Conservation (phyloP, 108 stramenopile genomes). For the Conticribra weissflogii region DNA sequence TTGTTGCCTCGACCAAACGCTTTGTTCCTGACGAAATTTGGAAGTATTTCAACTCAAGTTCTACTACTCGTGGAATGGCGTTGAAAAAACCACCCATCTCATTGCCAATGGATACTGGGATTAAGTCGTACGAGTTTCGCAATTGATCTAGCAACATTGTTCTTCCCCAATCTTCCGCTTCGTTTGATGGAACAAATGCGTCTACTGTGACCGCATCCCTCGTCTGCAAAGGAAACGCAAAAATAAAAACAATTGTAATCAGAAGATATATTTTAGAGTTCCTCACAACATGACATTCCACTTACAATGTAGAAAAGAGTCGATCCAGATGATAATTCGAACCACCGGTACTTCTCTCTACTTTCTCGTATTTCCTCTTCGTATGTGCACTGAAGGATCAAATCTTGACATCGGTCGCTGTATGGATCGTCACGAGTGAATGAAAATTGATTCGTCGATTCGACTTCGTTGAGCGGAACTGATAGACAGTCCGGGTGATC, state of each 20-base stretch:
- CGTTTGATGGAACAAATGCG: slow-evolving; percentile 29
- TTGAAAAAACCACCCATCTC: slow-evolving; percentile 52
- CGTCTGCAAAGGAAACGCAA: slow-evolving; percentile 53
- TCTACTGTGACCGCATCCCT: slow-evolving; percentile 56
- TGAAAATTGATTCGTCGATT: slow-evolving; percentile 50
- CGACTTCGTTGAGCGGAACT: slow-evolving; percentile 43
- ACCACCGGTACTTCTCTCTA: slow-evolving; percentile 70
- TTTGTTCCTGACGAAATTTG: slow-evolving; percentile 66
- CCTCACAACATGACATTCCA: not conserved
- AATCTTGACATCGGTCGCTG: slow-evolving; percentile 44
- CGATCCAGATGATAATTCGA: slow-evolving; percentile 62
- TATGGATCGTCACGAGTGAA: slow-evolving; percentile 28
- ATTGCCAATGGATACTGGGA: slow-evolving; percentile 66
- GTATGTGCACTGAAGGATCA: slow-evolving; percentile 63
- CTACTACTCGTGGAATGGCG: slow-evolving; percentile 65
- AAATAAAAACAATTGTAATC: not conserved
- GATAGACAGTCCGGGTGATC: slow-evolving; percentile 69
- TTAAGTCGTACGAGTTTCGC: slow-evolving; percentile 54
- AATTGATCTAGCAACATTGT: slow-evolving; percentile 42
- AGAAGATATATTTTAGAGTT: not conserved
- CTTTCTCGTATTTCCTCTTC: slow-evolving; percentile 68
- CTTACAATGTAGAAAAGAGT: slow-evolving; percentile 46
- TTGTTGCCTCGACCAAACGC: slow-evolving; percentile 63
- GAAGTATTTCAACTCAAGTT: slow-evolving; percentile 69
- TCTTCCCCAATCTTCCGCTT: slow-evolving; percentile 39